Evolutionary conservation across 148 eudicot genomes (phyloP).

Genomic region (Spergularia marina): DNA sequence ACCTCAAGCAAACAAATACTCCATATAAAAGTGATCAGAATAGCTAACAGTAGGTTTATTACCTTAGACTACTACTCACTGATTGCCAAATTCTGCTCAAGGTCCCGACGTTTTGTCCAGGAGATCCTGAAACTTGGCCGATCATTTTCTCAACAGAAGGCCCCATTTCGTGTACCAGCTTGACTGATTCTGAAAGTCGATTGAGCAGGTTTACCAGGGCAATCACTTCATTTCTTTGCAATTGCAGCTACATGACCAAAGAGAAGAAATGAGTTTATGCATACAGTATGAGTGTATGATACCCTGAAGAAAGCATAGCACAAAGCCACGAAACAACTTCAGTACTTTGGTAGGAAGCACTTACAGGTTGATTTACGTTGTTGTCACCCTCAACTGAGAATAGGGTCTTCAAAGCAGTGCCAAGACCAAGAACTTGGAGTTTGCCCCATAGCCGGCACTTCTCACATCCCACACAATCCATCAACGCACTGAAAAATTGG

Average conservation of each 20-base stretch:
- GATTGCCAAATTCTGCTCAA: constrained; percentile 37
- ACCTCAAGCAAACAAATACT: background rate
- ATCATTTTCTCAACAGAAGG: constrained; percentile 31
- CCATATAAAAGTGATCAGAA: background rate
- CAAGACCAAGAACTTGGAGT: constrained; percentile 95
- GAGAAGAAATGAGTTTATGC: background rate
- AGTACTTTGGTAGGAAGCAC: constrained; percentile 16
- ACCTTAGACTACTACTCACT: constrained; percentile 27
- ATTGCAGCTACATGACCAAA: constrained; percentile 28
- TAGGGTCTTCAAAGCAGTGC: constrained; percentile 88
- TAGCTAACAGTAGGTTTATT: background rate
- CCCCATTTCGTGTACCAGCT: constrained; percentile 35
- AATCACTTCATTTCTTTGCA: constrained; percentile 48
- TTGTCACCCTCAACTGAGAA: constrained; percentile 60
- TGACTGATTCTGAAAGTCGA: constrained; percentile 48
- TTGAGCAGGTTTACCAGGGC: constrained; percentile 40
- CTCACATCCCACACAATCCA: constrained; percentile 98
- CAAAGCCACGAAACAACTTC: background rate
- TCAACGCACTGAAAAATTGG: constrained; percentile 65
- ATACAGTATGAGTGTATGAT: background rate
- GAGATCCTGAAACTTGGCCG: constrained; percentile 31
- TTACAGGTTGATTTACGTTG: constrained; percentile 52
- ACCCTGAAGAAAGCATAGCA: background rate
- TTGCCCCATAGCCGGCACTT: constrained; percentile 99
- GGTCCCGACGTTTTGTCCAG: constrained; percentile 19